Percentiles rank a stretch among this genome's conserved stretches.
Conservation (phyloP, 805 yeast species). For the Blastobotrys chiropterorum region DNA sequence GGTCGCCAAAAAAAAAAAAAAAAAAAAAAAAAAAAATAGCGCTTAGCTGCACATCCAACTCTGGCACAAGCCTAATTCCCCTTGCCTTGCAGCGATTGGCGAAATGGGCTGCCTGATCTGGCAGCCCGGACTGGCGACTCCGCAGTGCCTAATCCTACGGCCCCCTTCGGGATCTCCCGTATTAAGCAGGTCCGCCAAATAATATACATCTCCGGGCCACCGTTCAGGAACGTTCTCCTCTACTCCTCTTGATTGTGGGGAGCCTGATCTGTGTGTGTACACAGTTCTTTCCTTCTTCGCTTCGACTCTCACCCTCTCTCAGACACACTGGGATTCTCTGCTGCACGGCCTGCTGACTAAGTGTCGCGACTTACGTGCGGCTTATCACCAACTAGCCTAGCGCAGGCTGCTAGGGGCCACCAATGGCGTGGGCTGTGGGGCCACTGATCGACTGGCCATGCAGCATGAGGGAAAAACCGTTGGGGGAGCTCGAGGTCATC, state of each 20-base stretch:
- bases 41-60: not conserved
- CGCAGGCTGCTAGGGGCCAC: too few species aligned
- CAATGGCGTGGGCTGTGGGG: not conserved
- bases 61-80: too few species aligned
- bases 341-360: not conserved
- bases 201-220: not conserved
- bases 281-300: not conserved
- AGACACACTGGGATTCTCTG: too few species aligned
- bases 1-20: not conserved
- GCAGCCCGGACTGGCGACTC: not conserved
- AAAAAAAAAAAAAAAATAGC: too few species aligned
- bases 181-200: too few species aligned
- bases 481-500: not conserved
- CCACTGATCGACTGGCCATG: not conserved
- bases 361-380: not conserved
- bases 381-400: not conserved
- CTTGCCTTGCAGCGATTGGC: not conserved
- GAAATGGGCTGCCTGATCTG: not conserved
- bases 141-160: not conserved
- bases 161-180: too few species aligned
- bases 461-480: not conserved
- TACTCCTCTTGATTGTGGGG: not conserved
- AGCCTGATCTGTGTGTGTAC: not conserved
- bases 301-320: too few species aligned
- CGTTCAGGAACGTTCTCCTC: too few species aligned